Evolutionary conservation across 179 eudicot species (phyloP), one percentile per base, ranked within the genome.

Genomic region (Amaranthus tricolor): DNA sequence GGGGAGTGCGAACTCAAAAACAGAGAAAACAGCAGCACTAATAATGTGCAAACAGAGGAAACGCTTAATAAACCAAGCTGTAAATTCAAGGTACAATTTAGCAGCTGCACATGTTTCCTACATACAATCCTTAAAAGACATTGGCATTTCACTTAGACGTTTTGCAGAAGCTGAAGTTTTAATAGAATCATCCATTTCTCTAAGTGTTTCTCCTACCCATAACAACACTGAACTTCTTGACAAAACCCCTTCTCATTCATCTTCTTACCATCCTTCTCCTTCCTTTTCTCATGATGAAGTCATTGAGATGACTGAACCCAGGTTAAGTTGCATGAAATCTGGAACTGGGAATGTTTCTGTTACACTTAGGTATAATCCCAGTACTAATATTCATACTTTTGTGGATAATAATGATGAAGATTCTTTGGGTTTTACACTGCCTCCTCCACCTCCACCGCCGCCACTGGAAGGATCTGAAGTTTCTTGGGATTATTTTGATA

Each of bases 91-190:
- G 81, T 90, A 84, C 53, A 87, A 83, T 55, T 78, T 90, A 52
- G 96, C 97, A 11, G 98, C 97, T n/a, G 85, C 97, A 7, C 97
- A 94, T 75, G 77, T 94, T 54, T 83, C 96, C 5, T 94, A 94
- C 80, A 82, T 80, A 63, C 85, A 88, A 57, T 89, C 97, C 10
- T 86, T 90, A 2, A 78, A 78, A 43, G 86, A 80, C 85, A 84
- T 92, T 12, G 98, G 98, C 69, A 54, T 84, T 75, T 82, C 94
- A 19, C 86, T 94, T 31, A 77, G 89, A 45, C 87, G 91, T 49
- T 94, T 90, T n/a, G 94, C 98, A 0, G 97, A 89, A 77, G 89
- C 94, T 2, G 93, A 92, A 61, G 85, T 88, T n/a, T 21, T 91
- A 16, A 68, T 86, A 0, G 91, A 89, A 57, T 77, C 89, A 0